These are phyloP conservation scores for Alternaria arborescens DNA, from an alignment of 2,329 filamentous ascomycete species.

Conservation along the genomic window DNA sequence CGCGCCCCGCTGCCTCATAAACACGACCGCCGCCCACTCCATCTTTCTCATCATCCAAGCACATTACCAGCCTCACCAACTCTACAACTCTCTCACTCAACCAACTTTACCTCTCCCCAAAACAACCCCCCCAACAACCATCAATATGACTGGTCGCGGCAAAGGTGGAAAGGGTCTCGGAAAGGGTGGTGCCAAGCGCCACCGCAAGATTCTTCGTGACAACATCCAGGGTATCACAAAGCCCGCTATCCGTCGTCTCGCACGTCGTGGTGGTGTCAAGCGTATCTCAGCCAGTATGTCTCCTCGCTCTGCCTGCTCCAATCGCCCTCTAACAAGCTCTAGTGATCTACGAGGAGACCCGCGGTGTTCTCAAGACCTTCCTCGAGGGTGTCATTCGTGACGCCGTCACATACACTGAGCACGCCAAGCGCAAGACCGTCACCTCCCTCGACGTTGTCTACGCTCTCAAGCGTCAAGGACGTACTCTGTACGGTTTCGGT, in stretches of 20 bases:
- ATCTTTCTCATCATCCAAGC: constrained; percentile 27
- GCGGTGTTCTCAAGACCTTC: constrained; percentile 80
- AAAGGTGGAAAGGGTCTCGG: constrained; percentile 65
- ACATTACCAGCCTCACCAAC: constrained; percentile 11
- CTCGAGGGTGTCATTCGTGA: constrained; percentile 79
- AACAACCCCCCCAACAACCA: constrained; percentile 32
- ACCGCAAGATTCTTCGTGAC: constrained; percentile 64
- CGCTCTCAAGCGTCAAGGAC: constrained; percentile 70
- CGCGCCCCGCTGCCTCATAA: constrained; percentile 38
- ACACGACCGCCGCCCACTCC: constrained; percentile 29
- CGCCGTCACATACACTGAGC: constrained; percentile 80
- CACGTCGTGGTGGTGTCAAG: constrained; percentile 63
- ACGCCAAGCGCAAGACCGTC: constrained; percentile 84
- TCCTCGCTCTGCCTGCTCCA: constrained; percentile 6
- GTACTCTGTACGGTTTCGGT: constrained; percentile 87
- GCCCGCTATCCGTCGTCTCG: constrained; percentile 64
- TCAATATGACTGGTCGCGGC: constrained; percentile 58
- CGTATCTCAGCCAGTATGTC: constrained; percentile 61
- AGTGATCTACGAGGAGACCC: constrained; percentile 83
- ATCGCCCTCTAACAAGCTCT: constrained; percentile 34
- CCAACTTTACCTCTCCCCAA: constrained; percentile 1
- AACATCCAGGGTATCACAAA: constrained; percentile 66
- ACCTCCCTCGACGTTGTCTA: constrained; percentile 73
- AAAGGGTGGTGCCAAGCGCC: constrained; percentile 64
- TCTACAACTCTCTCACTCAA: constrained; percentile 1